Conservation (phyloP, 345 rosid genomes). For the Eucalyptus virginea region DNA sequence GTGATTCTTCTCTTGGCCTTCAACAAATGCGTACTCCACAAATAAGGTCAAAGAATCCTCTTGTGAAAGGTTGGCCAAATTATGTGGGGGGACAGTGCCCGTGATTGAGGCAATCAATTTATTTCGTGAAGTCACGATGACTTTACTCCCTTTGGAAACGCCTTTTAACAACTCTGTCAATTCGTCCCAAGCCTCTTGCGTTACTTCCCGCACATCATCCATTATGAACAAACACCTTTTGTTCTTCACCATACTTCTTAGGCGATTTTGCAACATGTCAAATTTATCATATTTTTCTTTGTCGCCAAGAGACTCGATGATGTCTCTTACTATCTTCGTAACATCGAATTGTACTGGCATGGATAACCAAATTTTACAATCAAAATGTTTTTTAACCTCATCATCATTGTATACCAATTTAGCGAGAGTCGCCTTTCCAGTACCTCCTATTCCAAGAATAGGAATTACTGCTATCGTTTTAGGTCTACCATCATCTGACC, state of each 20-base stretch:
- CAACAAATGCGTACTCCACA: constrained; percentile 1
- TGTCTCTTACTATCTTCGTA: too few species aligned
- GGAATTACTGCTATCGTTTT: too few species aligned
- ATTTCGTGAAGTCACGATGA: background rate
- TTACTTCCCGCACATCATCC: background rate
- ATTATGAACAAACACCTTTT: background rate
- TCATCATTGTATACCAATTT: too few species aligned
- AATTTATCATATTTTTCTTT: background rate
- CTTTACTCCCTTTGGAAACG: background rate
- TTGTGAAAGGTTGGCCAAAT: background rate
- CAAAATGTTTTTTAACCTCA: too few species aligned
- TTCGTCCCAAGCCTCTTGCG: background rate
- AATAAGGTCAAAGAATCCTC: constrained; percentile 6
- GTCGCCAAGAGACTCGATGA: too few species aligned
- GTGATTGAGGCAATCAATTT: background rate
- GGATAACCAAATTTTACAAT: too few species aligned
- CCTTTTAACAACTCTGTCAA: background rate
- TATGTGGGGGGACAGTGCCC: background rate
- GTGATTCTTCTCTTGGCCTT: background rate
- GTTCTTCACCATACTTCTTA: background rate
- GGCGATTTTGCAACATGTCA: background rate
- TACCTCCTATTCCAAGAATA: too few species aligned
- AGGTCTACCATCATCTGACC: background rate
- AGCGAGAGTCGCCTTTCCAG: too few species aligned
- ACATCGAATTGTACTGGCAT: too few species aligned